phyloP scores from a whole-genome alignment of 495 filamentous ascomycete species.

The Halenospora varia region DNA sequence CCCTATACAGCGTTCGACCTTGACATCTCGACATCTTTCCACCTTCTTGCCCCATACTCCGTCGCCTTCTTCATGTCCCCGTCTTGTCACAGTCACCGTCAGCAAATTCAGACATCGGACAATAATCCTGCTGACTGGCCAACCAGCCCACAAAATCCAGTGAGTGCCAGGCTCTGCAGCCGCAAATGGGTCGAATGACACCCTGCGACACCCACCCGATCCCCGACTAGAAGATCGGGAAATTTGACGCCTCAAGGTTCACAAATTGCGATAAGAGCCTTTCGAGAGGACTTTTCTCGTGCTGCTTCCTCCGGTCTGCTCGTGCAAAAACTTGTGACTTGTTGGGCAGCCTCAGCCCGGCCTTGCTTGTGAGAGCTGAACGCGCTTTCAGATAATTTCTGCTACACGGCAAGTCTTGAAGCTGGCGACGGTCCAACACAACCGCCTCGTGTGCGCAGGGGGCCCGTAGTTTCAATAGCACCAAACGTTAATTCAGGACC shows the following conservation, averaged over 20 bases:
- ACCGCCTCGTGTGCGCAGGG: background rate
- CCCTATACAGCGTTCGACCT: no score
- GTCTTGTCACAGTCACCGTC: no score
- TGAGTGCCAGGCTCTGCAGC: background rate
- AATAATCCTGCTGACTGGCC: slow-evolving; percentile 1
- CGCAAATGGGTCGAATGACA: no score
- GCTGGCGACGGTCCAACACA: background rate
- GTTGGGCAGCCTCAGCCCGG: no score
- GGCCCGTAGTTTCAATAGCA: background rate
- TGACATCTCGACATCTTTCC: background rate
- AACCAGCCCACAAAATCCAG: background rate
- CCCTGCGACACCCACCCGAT: background rate
- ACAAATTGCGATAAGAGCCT: background rate
- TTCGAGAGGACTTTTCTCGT: background rate
- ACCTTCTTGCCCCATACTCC: background rate
- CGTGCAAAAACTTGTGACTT: no score
- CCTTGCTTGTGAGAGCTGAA: no score
- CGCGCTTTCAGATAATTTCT: no score
- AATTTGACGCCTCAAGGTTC: slow-evolving; percentile 15
- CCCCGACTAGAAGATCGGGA: slow-evolving; percentile 5
- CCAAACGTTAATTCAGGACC: slow-evolving; percentile 1
- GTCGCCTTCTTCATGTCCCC: no score
- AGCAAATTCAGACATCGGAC: no score
- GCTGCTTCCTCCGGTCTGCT: background rate
- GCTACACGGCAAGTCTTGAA: no score